These are phyloP conservation scores for Kwoniella newhampshirensis DNA, from an alignment of 768 basidiomycete genomes.

Conservation along the genomic window DNA sequence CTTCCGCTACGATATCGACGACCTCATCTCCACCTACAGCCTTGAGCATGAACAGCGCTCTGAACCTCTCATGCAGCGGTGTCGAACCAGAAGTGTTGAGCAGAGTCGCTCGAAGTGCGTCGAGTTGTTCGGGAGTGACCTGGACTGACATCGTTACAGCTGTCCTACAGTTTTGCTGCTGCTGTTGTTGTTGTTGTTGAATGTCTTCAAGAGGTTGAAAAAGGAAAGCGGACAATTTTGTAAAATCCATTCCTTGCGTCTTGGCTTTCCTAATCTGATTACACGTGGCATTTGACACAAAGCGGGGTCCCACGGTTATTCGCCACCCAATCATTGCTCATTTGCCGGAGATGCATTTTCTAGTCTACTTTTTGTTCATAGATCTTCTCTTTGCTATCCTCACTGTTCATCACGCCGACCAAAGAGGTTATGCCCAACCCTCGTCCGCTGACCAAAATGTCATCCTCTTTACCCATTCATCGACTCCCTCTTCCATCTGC, in stretches of 20 bases:
- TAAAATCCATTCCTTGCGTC: too few species aligned
- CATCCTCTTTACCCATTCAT: constrained; percentile 31
- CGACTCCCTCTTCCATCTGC: constrained; percentile 34
- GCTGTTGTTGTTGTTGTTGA: constrained; percentile 2
- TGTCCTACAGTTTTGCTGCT: background rate
- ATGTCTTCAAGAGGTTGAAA: background rate
- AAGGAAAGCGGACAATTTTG: background rate
- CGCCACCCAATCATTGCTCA: background rate
- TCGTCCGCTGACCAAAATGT: constrained; percentile 18
- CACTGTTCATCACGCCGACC: too few species aligned
- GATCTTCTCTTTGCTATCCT: background rate
- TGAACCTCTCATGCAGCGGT: constrained; percentile 80
- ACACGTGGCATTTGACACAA: too few species aligned
- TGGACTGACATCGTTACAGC: constrained; percentile 40
- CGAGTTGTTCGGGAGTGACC: constrained; percentile 60
- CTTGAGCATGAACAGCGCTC: constrained; percentile 90
- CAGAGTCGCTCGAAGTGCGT: constrained; percentile 68
- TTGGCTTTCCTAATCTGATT: too few species aligned
- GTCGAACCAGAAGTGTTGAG: constrained; percentile 73
- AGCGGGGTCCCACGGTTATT: background rate
- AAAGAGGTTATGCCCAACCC: background rate
- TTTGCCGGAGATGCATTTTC: background rate
- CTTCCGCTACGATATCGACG: constrained; percentile 79
- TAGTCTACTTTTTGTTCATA: background rate
- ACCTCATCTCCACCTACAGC: constrained; percentile 69